Percentiles rank a stretch among this genome's conserved stretches.
These are phyloP conservation scores for Pelargonium myrrhifolium DNA, from an alignment of 441 rosid genomes.

Conservation along the genomic window DNA sequence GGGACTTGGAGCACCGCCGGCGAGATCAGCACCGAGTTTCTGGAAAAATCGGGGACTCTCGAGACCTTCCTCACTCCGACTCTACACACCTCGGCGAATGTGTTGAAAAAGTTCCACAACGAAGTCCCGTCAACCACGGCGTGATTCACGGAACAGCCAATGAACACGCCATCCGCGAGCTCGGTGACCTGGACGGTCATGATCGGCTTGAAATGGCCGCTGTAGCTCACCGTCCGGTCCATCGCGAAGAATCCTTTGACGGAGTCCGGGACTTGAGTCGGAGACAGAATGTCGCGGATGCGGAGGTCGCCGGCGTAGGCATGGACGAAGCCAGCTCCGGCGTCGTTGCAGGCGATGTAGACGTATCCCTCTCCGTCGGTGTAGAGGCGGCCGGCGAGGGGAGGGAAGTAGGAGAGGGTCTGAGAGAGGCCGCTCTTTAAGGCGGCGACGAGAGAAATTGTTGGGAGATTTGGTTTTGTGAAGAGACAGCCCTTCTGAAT, in stretches of 20 bases:
- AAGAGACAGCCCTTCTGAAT: constrained; percentile 27
- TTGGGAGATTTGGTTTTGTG: constrained; percentile 12
- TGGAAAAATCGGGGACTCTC: constrained; percentile 20
- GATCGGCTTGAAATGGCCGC: constrained; percentile 21
- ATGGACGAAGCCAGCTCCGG: constrained; percentile 17
- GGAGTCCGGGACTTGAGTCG: constrained; percentile 15
- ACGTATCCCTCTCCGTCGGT: constrained; percentile 13
- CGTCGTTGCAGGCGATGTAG: constrained; percentile 22
- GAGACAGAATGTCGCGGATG: constrained; percentile 6
- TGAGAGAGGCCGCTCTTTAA: constrained; percentile 15
- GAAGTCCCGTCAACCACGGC: constrained; percentile 24
- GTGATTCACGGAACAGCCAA: constrained; percentile 24
- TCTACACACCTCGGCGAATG: constrained; percentile 19
- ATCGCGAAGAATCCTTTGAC: constrained; percentile 13
- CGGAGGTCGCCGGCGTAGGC: constrained; percentile 12
- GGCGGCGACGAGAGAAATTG: constrained; percentile 12
- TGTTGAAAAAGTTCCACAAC: constrained; percentile 26
- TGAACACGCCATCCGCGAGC: constrained; percentile 23
- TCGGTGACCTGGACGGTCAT: constrained; percentile 25
- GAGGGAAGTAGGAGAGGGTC: constrained; percentile 19
- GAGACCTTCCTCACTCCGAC: constrained; percentile 10
- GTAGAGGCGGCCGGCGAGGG: constrained; percentile 19
- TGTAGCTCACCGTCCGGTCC: constrained; percentile 22
- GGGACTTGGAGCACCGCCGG: constrained; percentile 20
- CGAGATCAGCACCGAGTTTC: constrained; percentile 16